These are phyloP conservation scores for Primulina tabacum DNA, from an alignment of 257 asterid genomes.

Conservation along the genomic window DNA sequence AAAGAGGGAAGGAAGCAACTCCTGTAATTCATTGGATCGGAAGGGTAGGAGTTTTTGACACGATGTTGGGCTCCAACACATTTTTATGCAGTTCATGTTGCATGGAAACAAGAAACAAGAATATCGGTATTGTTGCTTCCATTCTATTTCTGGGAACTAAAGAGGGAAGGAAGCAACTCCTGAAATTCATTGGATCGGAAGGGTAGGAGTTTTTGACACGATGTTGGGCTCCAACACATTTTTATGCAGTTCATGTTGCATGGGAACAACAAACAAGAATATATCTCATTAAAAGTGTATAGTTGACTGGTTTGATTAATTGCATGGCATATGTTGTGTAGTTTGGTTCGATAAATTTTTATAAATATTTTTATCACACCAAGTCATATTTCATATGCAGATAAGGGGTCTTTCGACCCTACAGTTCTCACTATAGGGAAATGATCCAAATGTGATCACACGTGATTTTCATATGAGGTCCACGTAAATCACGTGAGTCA, in stretches of 20 bases:
- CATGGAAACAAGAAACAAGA: slow-evolving; percentile 29
- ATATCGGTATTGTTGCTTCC: slow-evolving; percentile 45
- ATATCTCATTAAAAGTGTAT: no score
- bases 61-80: background rate
- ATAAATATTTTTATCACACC: no score
- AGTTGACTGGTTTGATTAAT: no score
- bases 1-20: slow-evolving; percentile 18
- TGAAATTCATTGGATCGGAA: background rate
- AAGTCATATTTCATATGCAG: no score
- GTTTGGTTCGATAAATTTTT: no score
- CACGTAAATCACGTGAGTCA: no score
- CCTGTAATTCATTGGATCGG: background rate
- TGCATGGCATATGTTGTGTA: no score
- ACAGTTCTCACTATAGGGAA: no score
- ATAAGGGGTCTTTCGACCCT: no score
- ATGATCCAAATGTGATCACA: no score
- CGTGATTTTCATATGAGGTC: no score
- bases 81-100: background rate
- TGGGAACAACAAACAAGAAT: no score
- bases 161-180: slow-evolving; percentile 17
- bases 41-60: background rate
- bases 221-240: background rate
- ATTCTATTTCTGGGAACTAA: slow-evolving; percentile 25
- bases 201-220: background rate
- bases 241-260: background rate